Evolutionary conservation across 306 rosid genomes (phyloP).

Genomic region (Medicago lupulina): DNA sequence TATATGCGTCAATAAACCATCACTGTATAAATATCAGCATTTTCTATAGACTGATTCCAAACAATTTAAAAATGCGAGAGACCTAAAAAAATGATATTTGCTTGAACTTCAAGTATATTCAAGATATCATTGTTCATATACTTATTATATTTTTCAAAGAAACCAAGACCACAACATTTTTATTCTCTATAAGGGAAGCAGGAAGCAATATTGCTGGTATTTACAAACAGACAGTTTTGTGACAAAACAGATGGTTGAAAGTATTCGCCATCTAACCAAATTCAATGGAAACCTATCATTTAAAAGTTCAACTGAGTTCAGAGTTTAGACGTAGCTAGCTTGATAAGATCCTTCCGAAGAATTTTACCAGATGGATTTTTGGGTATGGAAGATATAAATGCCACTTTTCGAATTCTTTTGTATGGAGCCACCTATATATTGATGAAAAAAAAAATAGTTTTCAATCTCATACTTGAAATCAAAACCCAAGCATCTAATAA

Average conservation of each 20-base stretch:
- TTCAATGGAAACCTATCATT: neutral
- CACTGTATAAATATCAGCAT: too few species aligned
- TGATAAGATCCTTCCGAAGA: conserved; percentile 91
- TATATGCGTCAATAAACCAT: too few species aligned
- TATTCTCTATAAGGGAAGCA: conserved; percentile 29
- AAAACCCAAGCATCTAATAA: neutral
- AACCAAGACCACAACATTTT: neutral
- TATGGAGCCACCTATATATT: conserved; percentile 83
- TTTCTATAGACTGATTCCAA: too few species aligned
- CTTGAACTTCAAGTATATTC: too few species aligned
- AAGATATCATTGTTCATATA: neutral
- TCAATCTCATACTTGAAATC: neutral
- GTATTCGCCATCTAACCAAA: neutral
- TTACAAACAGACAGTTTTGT: neutral
- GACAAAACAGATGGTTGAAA: neutral
- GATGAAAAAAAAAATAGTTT: neutral
- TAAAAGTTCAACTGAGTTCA: conserved; percentile 30
- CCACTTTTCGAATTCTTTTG: conserved; percentile 78
- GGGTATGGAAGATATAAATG: conserved; percentile 79
- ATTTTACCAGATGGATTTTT: conserved; percentile 94
- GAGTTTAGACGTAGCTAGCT: conserved; percentile 80
- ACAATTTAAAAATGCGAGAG: too few species aligned
- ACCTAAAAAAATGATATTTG: too few species aligned
- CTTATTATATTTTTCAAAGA: neutral
- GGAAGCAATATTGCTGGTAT: neutral